Percentiles rank a stretch among this genome's conserved stretches.
Conservation (phyloP, 495 filamentous ascomycete species). For the Cryomyces minteri region DNA sequence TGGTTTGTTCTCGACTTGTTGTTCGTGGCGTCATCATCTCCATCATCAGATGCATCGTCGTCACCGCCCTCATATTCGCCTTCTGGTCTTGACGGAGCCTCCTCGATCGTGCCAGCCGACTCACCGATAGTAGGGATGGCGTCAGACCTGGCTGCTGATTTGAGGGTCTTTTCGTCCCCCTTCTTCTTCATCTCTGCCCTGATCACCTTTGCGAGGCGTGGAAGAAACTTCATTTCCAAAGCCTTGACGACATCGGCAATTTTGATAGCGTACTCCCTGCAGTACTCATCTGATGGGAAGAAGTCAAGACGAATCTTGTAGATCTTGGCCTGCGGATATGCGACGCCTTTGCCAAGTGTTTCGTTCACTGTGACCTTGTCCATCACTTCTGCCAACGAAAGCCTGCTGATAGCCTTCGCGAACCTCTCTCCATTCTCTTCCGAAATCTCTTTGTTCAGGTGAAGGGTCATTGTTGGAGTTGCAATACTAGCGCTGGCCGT, state of each 20-base stretch:
- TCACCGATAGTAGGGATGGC: constrained; percentile 69
- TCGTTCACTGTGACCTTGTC: constrained; percentile 70
- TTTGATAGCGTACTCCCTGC: constrained; percentile 63
- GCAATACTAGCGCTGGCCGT: constrained; percentile 75
- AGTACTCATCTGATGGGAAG: constrained; percentile 72
- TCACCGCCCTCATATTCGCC: constrained; percentile 24
- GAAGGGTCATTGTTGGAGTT: constrained; percentile 83
- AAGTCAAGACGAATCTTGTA: constrained; percentile 69
- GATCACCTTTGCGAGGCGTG: constrained; percentile 43
- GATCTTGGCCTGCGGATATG: constrained; percentile 53
- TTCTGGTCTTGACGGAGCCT: constrained; percentile 27
- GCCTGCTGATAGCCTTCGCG: constrained; percentile 79
- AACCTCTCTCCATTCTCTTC: constrained; percentile 56
- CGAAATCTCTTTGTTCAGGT: constrained; percentile 53
- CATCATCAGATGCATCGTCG: constrained; percentile 36
- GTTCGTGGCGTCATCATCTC: constrained; percentile 71
- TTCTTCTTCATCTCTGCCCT: constrained; percentile 68
- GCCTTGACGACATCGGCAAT: constrained; percentile 55
- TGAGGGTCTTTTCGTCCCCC: constrained; percentile 38
- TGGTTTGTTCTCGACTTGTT: constrained; percentile 57
- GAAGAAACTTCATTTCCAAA: constrained; percentile 65
- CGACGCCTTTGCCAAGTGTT: constrained; percentile 45
- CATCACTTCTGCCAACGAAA: constrained; percentile 70
- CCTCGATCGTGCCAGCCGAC: constrained; percentile 49
- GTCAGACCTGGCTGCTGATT: constrained; percentile 31